Conservation (phyloP, 495 filamentous ascomycete species). For the Aspergillus steynii region DNA sequence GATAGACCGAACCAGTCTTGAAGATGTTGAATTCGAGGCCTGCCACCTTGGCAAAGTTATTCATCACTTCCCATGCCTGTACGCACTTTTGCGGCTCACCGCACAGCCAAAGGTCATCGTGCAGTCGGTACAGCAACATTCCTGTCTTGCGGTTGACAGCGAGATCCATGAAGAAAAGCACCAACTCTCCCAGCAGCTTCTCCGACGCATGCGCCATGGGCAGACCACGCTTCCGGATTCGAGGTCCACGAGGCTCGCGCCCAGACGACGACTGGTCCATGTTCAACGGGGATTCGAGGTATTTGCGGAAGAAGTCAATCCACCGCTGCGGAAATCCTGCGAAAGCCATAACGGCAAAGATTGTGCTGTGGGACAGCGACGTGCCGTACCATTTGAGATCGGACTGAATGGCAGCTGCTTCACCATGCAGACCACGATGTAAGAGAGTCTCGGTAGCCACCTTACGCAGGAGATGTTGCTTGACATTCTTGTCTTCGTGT, state of each 20-base stretch:
- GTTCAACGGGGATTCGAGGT: conserved; percentile 56
- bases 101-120: conserved; percentile 64
- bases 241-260: conserved; percentile 26
- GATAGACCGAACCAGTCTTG: conserved; percentile 56
- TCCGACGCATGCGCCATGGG: conserved; percentile 56
- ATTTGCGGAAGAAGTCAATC: conserved; percentile 57
- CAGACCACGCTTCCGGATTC: conserved; percentile 49
- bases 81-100: conserved; percentile 46
- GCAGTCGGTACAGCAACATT: conserved; percentile 53
- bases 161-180: conserved; percentile 61
- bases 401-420: conserved; percentile 55
- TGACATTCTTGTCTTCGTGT: conserved; percentile 43
- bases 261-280: conserved; percentile 35
- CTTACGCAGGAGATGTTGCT: conserved; percentile 57
- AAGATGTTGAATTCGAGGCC: conserved; percentile 49
- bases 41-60: conserved; percentile 47
- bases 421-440: conserved; percentile 48
- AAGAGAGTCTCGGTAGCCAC: conserved; percentile 56
- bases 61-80: conserved; percentile 54
- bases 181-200: conserved; percentile 51
- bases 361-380: conserved; percentile 56
- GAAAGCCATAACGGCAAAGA: conserved; percentile 48
- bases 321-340: conserved; percentile 54
- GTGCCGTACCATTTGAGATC: conserved; percentile 52
- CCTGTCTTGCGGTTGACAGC: conserved; percentile 54